Evolutionary conservation across 139 green algal species (phyloP), one percentile per base, ranked within the genome.

Genomic region (Picochlorum sp.): DNA sequence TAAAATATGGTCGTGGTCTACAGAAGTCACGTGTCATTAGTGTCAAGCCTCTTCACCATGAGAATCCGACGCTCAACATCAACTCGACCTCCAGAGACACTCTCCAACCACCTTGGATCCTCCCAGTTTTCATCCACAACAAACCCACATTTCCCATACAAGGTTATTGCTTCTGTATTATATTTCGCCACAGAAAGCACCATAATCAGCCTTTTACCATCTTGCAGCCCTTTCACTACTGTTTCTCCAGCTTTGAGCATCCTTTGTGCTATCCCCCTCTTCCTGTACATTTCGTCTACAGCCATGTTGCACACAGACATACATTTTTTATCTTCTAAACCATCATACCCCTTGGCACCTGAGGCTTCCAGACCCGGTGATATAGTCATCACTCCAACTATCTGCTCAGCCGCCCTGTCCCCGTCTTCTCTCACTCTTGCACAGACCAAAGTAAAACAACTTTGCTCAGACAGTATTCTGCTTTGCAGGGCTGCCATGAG

Each of bases 281-380:
- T 47, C 16, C 64, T 35, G 16, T 20, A 36, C 4, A 24, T 12
- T 35, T 58, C 57, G 0, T 33, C 25, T 3, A 72, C 64, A 7
- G 64, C 64, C 57, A 72, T 67, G 28, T 67, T 72, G 29, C 16
- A 50, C 0, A 72, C 20, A 2, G 52, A 59, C 3, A 39, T 39
- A 1, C 32, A 28, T 22, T n/a, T 2, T 4, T 30, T 25, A 8
- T 36, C 47, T 7, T 9, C 18, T 12, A 65, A 50, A 6, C 24
- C 30, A 10, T 57, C 13, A 13, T 70, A 54, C 1, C 52, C 63
- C 14, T 29, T 33, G 13, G 63, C 63, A 5, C 40, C 51, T 1
- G 63, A 33, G 16, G 62, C 29, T 18, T 2, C 55, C 10, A 63
- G 39, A 3, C 55, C 63, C 12, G 52, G 28, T 31, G 61, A 37